Conservation (phyloP, 1,284 basidiomycete species). For the Cryptococcus floricola region DNA sequence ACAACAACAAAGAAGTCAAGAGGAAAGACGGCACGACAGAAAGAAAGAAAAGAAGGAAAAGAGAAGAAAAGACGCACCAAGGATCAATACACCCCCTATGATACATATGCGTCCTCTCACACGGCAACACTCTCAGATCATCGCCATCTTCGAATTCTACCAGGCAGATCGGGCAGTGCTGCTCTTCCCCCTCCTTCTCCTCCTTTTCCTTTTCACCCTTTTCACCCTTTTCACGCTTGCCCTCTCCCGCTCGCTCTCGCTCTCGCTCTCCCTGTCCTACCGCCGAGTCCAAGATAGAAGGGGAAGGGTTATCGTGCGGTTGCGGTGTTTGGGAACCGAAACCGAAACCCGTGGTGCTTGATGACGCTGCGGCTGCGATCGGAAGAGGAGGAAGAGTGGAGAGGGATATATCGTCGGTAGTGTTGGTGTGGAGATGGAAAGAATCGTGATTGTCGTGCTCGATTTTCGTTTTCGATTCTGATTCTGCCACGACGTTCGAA, state of each 20-base stretch:
- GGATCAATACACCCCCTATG: slow-evolving; percentile 59
- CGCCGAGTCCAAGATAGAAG: no score
- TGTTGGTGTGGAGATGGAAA: not conserved
- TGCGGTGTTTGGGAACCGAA: no score
- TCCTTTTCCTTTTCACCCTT: not conserved
- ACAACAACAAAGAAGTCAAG: no score
- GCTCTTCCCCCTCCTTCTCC: slow-evolving; percentile 57
- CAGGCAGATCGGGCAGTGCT: slow-evolving; percentile 90
- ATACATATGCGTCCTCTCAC: slow-evolving; percentile 81
- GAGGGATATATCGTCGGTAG: not conserved
- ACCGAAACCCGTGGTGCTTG: no score
- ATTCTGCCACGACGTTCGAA: not conserved
- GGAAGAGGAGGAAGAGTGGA: no score
- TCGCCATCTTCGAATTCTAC: slow-evolving; percentile 89
- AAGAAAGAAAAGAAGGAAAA: not conserved
- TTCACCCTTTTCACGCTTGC: no score
- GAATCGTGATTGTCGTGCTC: not conserved
- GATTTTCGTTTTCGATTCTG: no score
- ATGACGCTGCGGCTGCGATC: no score
- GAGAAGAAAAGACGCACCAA: slow-evolving; percentile 31
- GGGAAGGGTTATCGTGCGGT: no score
- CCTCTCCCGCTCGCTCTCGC: no score
- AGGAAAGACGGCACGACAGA: not conserved
- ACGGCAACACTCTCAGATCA: slow-evolving; percentile 80
- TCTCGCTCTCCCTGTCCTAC: no score